A percentile compares a stretch with the other conserved stretches of the same genome.
Conservation (phyloP, 768 basidiomycete species). For the Termitomyces sp. region DNA sequence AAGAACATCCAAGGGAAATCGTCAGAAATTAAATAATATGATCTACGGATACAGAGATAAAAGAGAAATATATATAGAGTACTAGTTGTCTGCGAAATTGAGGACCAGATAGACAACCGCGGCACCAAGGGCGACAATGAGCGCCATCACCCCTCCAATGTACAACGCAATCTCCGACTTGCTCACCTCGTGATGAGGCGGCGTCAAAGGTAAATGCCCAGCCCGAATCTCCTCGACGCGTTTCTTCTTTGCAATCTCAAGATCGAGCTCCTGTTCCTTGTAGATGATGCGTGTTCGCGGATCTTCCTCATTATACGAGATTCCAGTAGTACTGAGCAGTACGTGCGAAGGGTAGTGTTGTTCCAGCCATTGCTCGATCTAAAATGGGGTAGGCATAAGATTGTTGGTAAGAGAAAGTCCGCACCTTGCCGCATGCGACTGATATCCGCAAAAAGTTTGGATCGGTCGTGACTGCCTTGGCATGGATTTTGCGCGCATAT, state of each 20-base stretch:
- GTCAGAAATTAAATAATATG: not conserved
- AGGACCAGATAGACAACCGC: conserved; percentile 10
- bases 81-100: conserved; percentile 6
- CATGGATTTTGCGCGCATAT: conserved; percentile 78
- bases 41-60: conserved; percentile 2
- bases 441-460: conserved; percentile 83
- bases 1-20: not conserved
- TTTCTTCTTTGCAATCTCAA: conserved; percentile 25
- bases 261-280: conserved; percentile 37
- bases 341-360: conserved; percentile 93
- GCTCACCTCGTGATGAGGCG: conserved; percentile 7
- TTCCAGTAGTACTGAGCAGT: conserved; percentile 21
- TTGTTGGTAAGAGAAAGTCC: conserved; percentile 14
- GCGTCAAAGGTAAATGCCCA: conserved; percentile 1
- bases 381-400: conserved; percentile 8
- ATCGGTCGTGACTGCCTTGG: conserved; percentile 72
- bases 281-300: conserved; percentile 49
- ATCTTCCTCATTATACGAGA: conserved; percentile 43
- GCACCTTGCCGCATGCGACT: conserved; percentile 78
- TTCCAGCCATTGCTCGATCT: conserved; percentile 95
- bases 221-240: conserved; percentile 23
- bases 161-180: conserved; percentile 24
- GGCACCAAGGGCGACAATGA: conserved; percentile 10
- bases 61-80: not conserved
- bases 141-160: conserved; percentile 13